phyloP scores from a whole-genome alignment of 2,329 filamentous ascomycete genomes.

The Aspergillus fischeri region DNA sequence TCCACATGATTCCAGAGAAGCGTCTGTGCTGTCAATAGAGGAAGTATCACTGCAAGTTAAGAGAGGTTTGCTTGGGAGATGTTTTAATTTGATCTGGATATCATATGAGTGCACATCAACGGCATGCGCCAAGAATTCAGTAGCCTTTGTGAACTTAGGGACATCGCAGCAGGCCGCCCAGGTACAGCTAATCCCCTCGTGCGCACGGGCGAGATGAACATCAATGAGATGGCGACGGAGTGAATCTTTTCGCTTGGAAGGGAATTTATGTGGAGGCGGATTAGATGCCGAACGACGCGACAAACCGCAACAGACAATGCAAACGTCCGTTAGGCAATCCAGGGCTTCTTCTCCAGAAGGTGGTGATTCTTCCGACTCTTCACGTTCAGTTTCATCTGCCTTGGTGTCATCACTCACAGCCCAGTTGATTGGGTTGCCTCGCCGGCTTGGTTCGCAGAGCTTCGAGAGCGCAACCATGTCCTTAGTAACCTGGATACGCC shows the following conservation, averaged over 20 bases:
- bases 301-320: conserved; percentile 24
- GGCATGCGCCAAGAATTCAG: conserved; percentile 19
- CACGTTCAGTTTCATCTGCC: conserved; percentile 2
- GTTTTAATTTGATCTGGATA: no score
- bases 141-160: conserved; percentile 18
- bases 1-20: no score
- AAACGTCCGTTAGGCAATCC: conserved; percentile 21
- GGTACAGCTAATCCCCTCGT: conserved; percentile 19
- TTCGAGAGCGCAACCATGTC: conserved; percentile 22
- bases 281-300: conserved; percentile 20
- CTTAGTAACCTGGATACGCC: conserved; percentile 25
- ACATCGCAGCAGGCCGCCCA: conserved; percentile 14
- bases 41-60: no score
- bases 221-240: conserved; percentile 23
- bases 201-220: conserved; percentile 16
- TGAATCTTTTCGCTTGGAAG: conserved; percentile 19
- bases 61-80: no score
- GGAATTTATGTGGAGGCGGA: conserved; percentile 22
- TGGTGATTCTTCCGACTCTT: conserved; percentile 13
- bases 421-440: conserved; percentile 23
- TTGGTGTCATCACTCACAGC: conserved; percentile 6
- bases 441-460: conserved; percentile 22
- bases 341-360: conserved; percentile 10
- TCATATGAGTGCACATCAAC: no score
- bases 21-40: no score